These are phyloP conservation scores for Podospora anserina DNA, from an alignment of 495 filamentous ascomycete genomes.

Conservation along the genomic window DNA sequence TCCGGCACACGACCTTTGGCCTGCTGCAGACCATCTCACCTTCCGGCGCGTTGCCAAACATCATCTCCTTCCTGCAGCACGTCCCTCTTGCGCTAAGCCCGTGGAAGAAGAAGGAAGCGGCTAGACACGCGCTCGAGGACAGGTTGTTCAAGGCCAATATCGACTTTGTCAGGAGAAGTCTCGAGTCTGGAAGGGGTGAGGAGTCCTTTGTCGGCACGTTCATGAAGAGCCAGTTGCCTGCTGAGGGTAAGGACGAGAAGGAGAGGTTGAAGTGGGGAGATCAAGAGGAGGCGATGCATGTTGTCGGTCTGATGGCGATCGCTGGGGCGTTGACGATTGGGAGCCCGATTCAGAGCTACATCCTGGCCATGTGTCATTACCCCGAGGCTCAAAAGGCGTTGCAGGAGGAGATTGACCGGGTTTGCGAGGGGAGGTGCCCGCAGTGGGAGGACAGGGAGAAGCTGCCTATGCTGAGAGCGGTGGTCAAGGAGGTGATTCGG, in stretches of 20 bases:
- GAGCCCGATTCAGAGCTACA: slow-evolving; percentile 53
- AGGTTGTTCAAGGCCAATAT: slow-evolving; percentile 39
- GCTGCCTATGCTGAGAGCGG: slow-evolving; percentile 51
- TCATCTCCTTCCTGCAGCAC: slow-evolving; percentile 44
- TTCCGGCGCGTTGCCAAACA: slow-evolving; percentile 53
- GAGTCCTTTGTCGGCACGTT: slow-evolving; percentile 49
- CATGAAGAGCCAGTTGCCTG: slow-evolving; percentile 28
- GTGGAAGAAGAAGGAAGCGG: slow-evolving; percentile 51
- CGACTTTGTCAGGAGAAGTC: slow-evolving; percentile 38
- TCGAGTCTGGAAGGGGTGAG: slow-evolving; percentile 23
- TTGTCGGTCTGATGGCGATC: slow-evolving; percentile 50
- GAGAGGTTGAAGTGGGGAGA: slow-evolving; percentile 21
- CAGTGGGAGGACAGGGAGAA: slow-evolving; percentile 45
- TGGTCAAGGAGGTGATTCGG: slow-evolving; percentile 59
- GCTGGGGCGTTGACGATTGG: slow-evolving; percentile 49
- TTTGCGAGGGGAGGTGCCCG: slow-evolving; percentile 48
- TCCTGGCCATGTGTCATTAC: slow-evolving; percentile 59
- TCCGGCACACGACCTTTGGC: slow-evolving; percentile 55
- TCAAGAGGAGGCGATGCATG: slow-evolving; percentile 40
- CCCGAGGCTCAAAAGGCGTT: slow-evolving; percentile 53
- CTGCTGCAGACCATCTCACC: slow-evolving; percentile 58
- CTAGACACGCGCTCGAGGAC: slow-evolving; percentile 40
- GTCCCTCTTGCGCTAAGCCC: slow-evolving; percentile 44
- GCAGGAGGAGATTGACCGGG: slow-evolving; percentile 54
- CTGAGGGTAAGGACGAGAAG: slow-evolving; percentile 13